These are phyloP conservation scores for Trichodelitschia bisporula DNA, from an alignment of 495 filamentous ascomycete species.

Conservation along the genomic window DNA sequence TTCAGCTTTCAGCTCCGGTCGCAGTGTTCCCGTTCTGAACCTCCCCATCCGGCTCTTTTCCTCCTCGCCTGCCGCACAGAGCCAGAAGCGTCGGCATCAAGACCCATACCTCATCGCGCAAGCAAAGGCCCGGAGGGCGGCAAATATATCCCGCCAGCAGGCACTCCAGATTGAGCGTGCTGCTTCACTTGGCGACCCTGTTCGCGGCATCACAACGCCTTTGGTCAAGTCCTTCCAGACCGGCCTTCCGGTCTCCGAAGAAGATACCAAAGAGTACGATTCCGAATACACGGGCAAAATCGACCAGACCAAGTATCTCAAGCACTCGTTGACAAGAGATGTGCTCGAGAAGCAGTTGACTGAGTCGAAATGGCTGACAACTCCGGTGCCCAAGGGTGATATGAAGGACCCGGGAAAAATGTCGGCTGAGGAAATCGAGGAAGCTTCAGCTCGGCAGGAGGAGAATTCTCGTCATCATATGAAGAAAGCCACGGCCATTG, in stretches of 20 bases:
- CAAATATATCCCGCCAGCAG: slow-evolving; percentile 47
- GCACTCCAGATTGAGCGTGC: slow-evolving; percentile 36
- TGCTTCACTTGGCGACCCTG: slow-evolving; percentile 41
- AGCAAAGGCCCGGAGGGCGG: slow-evolving; percentile 52
- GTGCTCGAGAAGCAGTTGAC: slow-evolving; percentile 40
- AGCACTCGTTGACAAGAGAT: slow-evolving; percentile 41
- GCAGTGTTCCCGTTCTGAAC: slow-evolving; percentile 2
- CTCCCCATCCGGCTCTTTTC: slow-evolving; percentile 5
- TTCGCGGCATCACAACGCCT: slow-evolving; percentile 50
- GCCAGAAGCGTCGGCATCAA: slow-evolving; percentile 22
- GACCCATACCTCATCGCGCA: slow-evolving; percentile 48
- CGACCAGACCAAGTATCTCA: slow-evolving; percentile 25
- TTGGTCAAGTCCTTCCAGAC: slow-evolving; percentile 67
- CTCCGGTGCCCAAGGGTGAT: slow-evolving; percentile 19
- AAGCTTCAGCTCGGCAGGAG: too few species aligned
- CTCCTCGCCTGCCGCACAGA: slow-evolving; percentile 23
- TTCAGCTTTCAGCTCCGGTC: slow-evolving; percentile 3
- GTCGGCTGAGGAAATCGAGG: slow-evolving; percentile 5
- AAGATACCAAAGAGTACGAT: slow-evolving; percentile 4
- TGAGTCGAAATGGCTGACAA: slow-evolving; percentile 34
- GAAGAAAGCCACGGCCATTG: slow-evolving; percentile 23
- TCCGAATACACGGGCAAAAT: slow-evolving; percentile 2
- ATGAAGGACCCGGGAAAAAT: neutral
- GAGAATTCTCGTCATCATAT: too few species aligned
- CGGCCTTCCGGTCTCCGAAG: slow-evolving; percentile 12